Base-by-base conservation (phyloP, 345 rosid species). In the Mallotus nudiflorus region DNA sequence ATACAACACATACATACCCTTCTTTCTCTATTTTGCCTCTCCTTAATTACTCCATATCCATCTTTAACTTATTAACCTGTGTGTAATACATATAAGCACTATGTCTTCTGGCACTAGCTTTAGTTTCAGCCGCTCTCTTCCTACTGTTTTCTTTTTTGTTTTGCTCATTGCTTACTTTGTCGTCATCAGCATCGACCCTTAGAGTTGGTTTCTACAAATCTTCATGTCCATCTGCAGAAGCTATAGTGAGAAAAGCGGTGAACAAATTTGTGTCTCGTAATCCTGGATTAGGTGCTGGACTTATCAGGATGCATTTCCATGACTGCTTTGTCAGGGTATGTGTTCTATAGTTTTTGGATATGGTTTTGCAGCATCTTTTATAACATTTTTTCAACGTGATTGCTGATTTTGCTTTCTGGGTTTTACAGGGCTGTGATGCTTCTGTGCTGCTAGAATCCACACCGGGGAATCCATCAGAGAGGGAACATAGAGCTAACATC, bases 251-350 rank as follows among this genome's bases (percentile, higher is more conserved):
- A 52, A 52, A 14, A 52, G 28, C 56, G 6, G 56, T 52, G 22
- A 20, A 52, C 25, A 52, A 9, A 52, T 52, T 20, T 9, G 27
- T 52, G 2, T 22, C 56, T 52, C 56, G 28, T 9, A 53, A 77
- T 55, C 72, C 73, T 0, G 58, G 75, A 22, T 25, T 46, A 2
- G 68, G 54, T 3, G 73, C 65, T 16, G 76, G 76, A 3, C 54
- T 71, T 50, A 29, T 77, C 12, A 51, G 80, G 66, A 51, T 67
- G 76, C 69, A 66, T 27, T 46, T 77, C 73, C 80, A 77, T 42
- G 76, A 76, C 37, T 70, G 75, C 51, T 76, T 76, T 48, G 68
- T 76, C 24, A 71, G 80, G 75, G 20, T 49, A 49, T 40, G n/a
- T 39, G 18, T 20, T 6, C 24, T 28, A 24, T 50, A 52, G 8